Evolutionary conservation across 192 early-diverging fungal species (phyloP).

Genomic region (Blastocladiella britannica): DNA sequence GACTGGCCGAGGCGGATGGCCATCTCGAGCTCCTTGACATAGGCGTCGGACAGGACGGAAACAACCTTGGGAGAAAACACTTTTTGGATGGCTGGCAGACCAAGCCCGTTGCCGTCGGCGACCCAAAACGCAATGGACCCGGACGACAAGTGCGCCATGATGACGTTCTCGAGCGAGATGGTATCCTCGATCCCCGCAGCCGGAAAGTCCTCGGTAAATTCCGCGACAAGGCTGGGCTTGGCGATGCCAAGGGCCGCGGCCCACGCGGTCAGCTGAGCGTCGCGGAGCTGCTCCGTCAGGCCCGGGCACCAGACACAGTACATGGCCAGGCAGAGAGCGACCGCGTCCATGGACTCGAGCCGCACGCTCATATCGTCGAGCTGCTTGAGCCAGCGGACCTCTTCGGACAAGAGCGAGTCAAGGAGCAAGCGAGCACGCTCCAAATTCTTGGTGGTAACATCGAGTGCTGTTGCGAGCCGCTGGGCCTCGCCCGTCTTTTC

Average conservation of each 20-base stretch:
- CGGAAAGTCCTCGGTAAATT: slow-evolving; percentile 25
- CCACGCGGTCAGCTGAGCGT: background rate
- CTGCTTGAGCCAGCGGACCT: slow-evolving; percentile 26
- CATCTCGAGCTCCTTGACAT: slow-evolving; percentile 26
- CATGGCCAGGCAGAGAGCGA: slow-evolving; percentile 21
- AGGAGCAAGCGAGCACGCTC: slow-evolving; percentile 23
- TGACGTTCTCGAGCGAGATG: slow-evolving; percentile 32
- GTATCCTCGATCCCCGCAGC: slow-evolving; percentile 29
- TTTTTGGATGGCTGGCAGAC: slow-evolving; percentile 30
- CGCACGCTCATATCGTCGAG: slow-evolving; percentile 16
- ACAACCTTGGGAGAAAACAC: slow-evolving; percentile 30
- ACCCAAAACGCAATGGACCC: background rate
- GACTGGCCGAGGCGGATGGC: slow-evolving; percentile 38
- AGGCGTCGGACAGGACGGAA: slow-evolving; percentile 29
- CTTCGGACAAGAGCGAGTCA: slow-evolving; percentile 32
- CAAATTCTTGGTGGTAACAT: slow-evolving; percentile 22
- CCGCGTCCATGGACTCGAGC: slow-evolving; percentile 15
- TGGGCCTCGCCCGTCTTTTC: slow-evolving; percentile 35
- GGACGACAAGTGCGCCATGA: slow-evolving; percentile 14
- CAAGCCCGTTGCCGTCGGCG: slow-evolving; percentile 12
- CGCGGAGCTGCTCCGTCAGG: slow-evolving; percentile 1
- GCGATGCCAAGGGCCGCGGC: background rate
- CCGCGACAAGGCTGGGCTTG: background rate
- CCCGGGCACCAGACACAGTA: slow-evolving; percentile 23
- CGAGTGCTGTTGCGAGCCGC: slow-evolving; percentile 17